Evolutionary conservation across 1,284 basidiomycete species (phyloP), one percentile per base, ranked within the genome.

Genomic region (Trichosporon coremiiforme): DNA sequence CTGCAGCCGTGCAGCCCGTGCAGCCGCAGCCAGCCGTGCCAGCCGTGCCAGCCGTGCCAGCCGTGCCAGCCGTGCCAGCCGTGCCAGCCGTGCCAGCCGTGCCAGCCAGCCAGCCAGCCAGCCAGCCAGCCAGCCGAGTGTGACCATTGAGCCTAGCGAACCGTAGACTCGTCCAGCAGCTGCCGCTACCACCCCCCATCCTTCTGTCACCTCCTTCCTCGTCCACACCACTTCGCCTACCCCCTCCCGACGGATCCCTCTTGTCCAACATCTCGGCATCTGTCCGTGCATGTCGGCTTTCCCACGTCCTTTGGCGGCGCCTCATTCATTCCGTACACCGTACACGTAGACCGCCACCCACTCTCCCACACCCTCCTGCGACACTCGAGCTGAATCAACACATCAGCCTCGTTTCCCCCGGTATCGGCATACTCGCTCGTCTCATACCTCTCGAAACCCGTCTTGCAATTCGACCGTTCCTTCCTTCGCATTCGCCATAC

Each of bases 341-440:
- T 53, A 53, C 55, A 57, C 55, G 55, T 57, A 31, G 55, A 57
- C 53, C 57, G 57, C 57, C 57, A 60, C 57, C 57, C 57, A 60
- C 31, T 17, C 25, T 33, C 29, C 57, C 17, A 60, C 29, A 60
- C 57, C 3, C 13, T 15, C 31, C 8, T 22, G 2, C 31, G 57
- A 33, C 55, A 33, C 22, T 17, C 17, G 25, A 15, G 22, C 47
- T 45, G 47, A 53, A 20, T 22, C 47, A 22, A 53, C 47, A 20
- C 20, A 53, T 7, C n/a, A 53, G 17, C 47, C n/a, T 5, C n/a
- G n/a, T 53, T 53, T 53, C 57, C 57, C 4, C 29, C 29, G 9
- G 31, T n/a, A 0, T 8, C 57, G 17, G 17, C 57, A 60, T 29
- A 45, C 15, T 45, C 41, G 41, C 47, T 53, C 47, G 20, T 22